These are phyloP conservation scores for Phallus indusiatus DNA, from an alignment of 768 basidiomycete species.

Conservation along the genomic window DNA sequence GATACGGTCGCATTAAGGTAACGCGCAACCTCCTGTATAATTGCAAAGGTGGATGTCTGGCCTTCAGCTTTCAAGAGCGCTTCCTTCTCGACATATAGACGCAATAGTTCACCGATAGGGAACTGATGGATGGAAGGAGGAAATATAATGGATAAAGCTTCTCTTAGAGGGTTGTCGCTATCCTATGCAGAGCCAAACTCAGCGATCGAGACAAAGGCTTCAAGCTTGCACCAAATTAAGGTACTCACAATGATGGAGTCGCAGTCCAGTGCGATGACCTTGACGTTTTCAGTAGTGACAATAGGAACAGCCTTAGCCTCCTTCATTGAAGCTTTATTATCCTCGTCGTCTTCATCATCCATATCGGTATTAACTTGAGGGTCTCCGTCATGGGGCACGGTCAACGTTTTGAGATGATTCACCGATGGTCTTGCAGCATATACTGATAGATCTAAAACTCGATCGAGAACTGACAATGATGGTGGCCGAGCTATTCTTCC, in stretches of 20 bases:
- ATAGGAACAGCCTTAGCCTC: not conserved
- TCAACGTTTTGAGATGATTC: not conserved
- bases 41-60: not conserved
- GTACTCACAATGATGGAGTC: not conserved
- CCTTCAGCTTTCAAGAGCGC: not conserved
- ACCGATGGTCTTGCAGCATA: not conserved
- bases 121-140: not conserved
- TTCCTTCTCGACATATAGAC: not conserved
- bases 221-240: not conserved
- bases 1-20: not conserved
- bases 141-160: not conserved
- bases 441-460: not conserved
- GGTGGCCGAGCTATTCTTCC: not conserved
- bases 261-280: not conserved
- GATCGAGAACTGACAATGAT: not conserved
- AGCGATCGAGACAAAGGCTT: not conserved
- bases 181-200: too few species aligned
- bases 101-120: not conserved
- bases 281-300: not conserved
- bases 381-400: not conserved
- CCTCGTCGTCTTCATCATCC: not conserved
- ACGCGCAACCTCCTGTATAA: not conserved
- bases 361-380: not conserved
- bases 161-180: not conserved
- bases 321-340: not conserved